Evolutionary conservation across 208 protist genomes (phyloP).

Genomic region (Acanthamoeba comandoni): DNA sequence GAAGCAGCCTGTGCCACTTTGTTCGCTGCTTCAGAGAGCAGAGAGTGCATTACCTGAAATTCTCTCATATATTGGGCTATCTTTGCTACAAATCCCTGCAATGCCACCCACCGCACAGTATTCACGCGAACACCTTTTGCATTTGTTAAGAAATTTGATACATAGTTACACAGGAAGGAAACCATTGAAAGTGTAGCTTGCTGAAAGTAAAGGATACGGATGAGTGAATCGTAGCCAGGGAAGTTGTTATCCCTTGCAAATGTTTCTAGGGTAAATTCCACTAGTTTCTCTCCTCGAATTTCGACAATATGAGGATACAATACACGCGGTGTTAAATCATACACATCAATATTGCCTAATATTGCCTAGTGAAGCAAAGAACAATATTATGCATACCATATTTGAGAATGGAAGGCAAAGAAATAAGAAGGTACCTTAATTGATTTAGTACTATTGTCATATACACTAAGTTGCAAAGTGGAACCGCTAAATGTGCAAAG

Average conservation of each 20-base stretch:
- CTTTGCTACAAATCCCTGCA: slow-evolving; percentile 45
- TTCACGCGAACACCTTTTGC: slow-evolving; percentile 25
- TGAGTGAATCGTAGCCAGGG: slow-evolving; percentile 61
- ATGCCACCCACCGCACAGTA: slow-evolving; percentile 12
- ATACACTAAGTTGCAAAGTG: background rate
- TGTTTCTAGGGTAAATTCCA: slow-evolving; percentile 59
- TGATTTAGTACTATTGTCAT: no score
- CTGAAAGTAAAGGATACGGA: slow-evolving; percentile 58
- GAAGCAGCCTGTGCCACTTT: slow-evolving; percentile 58
- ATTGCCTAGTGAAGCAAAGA: slow-evolving; percentile 38
- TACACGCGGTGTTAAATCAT: slow-evolving; percentile 45
- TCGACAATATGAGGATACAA: slow-evolving; percentile 59
- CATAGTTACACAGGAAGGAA: background rate
- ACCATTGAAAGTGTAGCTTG: background rate
- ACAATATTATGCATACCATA: no score
- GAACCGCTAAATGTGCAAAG: slow-evolving; percentile 58
- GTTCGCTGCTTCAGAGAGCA: slow-evolving; percentile 49
- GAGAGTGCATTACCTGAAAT: slow-evolving; percentile 27
- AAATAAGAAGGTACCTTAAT: no score
- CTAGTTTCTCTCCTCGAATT: slow-evolving; percentile 69
- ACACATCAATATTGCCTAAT: slow-evolving; percentile 53
- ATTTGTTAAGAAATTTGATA: slow-evolving; percentile 3
- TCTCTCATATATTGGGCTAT: slow-evolving; percentile 65
- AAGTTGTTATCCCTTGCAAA: slow-evolving; percentile 12
- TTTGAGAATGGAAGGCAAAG: no score